Evolutionary conservation across 2,329 filamentous ascomycete species (phyloP).

Genomic region (Exophiala xenobiotica): DNA sequence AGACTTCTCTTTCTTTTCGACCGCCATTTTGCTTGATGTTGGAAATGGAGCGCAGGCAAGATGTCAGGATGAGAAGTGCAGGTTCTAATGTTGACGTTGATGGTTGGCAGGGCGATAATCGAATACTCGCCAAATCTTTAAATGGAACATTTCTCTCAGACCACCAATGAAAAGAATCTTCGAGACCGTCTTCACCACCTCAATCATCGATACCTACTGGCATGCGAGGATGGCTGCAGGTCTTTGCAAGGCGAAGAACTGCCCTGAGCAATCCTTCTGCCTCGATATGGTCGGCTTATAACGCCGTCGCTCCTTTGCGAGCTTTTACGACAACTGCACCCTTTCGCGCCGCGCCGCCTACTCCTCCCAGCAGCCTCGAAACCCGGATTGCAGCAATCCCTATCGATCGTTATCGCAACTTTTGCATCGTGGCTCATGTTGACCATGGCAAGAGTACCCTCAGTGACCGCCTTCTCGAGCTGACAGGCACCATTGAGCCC

Average conservation of each 20-base stretch:
- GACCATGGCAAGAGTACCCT: slow-evolving; percentile 98
- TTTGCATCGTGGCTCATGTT: slow-evolving; percentile 98
- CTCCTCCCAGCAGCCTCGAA: slow-evolving; percentile 54
- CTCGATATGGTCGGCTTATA: slow-evolving; percentile 7
- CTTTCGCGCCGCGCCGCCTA: slow-evolving; percentile 32
- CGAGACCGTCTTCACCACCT: slow-evolving; percentile 4
- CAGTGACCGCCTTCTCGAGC: slow-evolving; percentile 85
- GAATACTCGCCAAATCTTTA: not conserved
- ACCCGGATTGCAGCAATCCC: slow-evolving; percentile 54
- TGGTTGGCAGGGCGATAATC: slow-evolving; percentile 22
- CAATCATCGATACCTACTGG: not conserved
- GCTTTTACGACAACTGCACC: slow-evolving; percentile 33
- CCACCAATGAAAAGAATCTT: not conserved
- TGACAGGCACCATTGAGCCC: slow-evolving; percentile 86
- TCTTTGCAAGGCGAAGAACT: slow-evolving; percentile 31
- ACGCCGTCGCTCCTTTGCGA: slow-evolving; percentile 25
- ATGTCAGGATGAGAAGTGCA: not conserved
- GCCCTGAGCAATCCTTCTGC: slow-evolving; percentile 24
- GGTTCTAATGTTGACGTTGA: slow-evolving; percentile 12
- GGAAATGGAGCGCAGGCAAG: slow-evolving; percentile 2
- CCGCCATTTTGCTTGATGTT: slow-evolving; percentile 29
- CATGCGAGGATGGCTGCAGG: slow-evolving; percentile 32
- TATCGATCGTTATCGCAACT: slow-evolving; percentile 70
- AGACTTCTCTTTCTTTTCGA: slow-evolving; percentile 62
- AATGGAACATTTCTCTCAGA: not conserved